Evolutionary conservation across 441 rosid genomes (phyloP), one percentile per base, ranked within the genome.

Genomic region (Erodium texanum): DNA sequence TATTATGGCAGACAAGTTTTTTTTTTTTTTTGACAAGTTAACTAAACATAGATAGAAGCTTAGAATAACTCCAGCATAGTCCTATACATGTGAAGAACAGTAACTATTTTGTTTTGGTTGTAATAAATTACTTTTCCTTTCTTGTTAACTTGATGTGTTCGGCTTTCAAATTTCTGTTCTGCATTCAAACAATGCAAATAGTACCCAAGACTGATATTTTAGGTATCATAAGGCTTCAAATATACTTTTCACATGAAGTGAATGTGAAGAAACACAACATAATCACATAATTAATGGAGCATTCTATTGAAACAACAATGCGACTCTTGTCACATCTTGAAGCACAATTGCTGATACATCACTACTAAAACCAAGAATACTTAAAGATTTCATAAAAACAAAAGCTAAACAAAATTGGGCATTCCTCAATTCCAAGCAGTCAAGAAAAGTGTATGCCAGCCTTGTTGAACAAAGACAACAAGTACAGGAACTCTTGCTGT

Each of bases 401-500:
- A 15, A 50, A 50, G 20, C 58, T 50, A 50, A 50, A 36, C 68
- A 78, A 76, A 76, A 75, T 66, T 67, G 75, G 69, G 73, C 34
- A 36, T 1, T 50, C 14, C 64, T 48, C 43, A 12, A 6, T 50
- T 10, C 34, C 34, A 16, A 50, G 67, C 24, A 66, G 61, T 81
- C 75, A 84, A 18, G 89, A 75, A 68, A 92, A 89, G 75, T 87
- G 92, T 64, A 89, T 71, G 68, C 91, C 93, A 16, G 84, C 93
- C 84, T 86, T 85, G 82, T 88, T 92, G 84, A 92, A 92, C 71
- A 84, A 77, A 20, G 98, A 88, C 50, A 92, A 90, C 19, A 89
- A 74, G 78, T 83, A 85, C 65, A 92, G 75, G 80, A 92, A 92
- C 78, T 88, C 92, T 73, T 89, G 88, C 58, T 88, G 95, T 0